A percentile compares a stretch with the other conserved stretches of the same genome.
phyloP scores from a whole-genome alignment of 2,329 filamentous ascomycete genomes.

The Colletotrichum orchidophilum region DNA sequence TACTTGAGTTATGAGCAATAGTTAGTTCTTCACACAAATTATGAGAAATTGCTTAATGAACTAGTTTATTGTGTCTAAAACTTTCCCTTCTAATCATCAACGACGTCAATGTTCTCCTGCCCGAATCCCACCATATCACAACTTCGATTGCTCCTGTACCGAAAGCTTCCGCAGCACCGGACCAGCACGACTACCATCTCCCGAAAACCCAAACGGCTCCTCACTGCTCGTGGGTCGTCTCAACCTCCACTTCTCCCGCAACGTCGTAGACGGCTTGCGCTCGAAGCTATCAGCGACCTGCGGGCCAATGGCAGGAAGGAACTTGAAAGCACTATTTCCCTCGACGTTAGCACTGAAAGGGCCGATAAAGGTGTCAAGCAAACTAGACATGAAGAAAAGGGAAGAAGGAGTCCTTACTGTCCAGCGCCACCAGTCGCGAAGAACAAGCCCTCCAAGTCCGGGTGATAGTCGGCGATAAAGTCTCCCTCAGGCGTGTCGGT shows the following conservation, averaged over 20 bases:
- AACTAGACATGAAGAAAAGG: conserved; percentile 53
- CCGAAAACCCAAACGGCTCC: conserved; percentile 32
- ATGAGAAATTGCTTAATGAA: too few species aligned
- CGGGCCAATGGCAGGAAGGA: conserved; percentile 39
- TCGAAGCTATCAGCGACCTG: conserved; percentile 44
- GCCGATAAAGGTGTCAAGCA: conserved; percentile 58
- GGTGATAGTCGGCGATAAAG: conserved; percentile 68
- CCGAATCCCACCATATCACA: conserved; percentile 34
- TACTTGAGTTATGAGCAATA: too few species aligned
- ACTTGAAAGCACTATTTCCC: conserved; percentile 48
- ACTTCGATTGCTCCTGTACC: conserved; percentile 40
- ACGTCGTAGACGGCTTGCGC: conserved; percentile 37
- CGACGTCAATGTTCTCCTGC: too few species aligned
- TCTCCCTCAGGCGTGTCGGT: conserved; percentile 72
- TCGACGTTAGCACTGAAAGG: conserved; percentile 49
- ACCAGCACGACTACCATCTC: conserved; percentile 43
- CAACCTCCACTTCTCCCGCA: conserved; percentile 43
- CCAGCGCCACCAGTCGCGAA: conserved; percentile 58
- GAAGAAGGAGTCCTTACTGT: conserved; percentile 59
- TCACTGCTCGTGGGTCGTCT: conserved; percentile 12
- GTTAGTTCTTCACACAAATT: too few species aligned
- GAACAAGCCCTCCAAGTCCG: conserved; percentile 55
- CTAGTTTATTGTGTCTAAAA: too few species aligned
- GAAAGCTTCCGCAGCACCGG: conserved; percentile 40
- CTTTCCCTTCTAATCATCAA: not conserved